Evolutionary conservation across 2,329 filamentous ascomycete species (phyloP).

Genomic region (Fusarium luffae): DNA sequence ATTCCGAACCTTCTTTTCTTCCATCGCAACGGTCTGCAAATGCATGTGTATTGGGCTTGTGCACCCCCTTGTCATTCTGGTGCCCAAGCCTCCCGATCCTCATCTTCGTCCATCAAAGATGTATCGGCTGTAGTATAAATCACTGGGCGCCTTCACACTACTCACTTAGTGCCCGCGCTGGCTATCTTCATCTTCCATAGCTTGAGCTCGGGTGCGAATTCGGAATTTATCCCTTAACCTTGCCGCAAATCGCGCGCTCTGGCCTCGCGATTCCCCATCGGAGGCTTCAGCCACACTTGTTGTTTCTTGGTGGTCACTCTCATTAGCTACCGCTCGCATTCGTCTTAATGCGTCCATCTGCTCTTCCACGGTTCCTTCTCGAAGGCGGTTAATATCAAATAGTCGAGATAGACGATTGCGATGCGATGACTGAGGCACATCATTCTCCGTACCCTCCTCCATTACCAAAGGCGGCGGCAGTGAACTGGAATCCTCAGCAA

Average conservation of each 20-base stretch:
- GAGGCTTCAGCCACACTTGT: slow-evolving; percentile 28
- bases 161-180: slow-evolving; percentile 9
- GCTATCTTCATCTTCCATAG: slow-evolving; percentile 33
- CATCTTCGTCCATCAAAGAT: neutral
- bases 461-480: slow-evolving; percentile 57
- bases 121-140: neutral
- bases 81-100: slow-evolving; percentile 1
- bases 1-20: slow-evolving; percentile 22
- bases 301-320: slow-evolving; percentile 31
- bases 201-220: slow-evolving; percentile 60
- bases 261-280: slow-evolving; percentile 52
- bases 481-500: slow-evolving; percentile 39
- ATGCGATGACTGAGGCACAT: slow-evolving; percentile 49
- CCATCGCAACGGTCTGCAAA: neutral
- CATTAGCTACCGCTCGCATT: slow-evolving; percentile 47
- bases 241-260: slow-evolving; percentile 59
- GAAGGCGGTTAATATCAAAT: slow-evolving; percentile 66
- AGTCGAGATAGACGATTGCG: slow-evolving; percentile 62
- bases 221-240: slow-evolving; percentile 65
- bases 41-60: neutral
- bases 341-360: slow-evolving; percentile 69
- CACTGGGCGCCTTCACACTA: neutral
- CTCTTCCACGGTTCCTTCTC: slow-evolving; percentile 70
- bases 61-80: neutral
- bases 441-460: slow-evolving; percentile 55